phyloP scores from a whole-genome alignment of 441 rosid genomes.

The Adansonia madagascariensis region DNA sequence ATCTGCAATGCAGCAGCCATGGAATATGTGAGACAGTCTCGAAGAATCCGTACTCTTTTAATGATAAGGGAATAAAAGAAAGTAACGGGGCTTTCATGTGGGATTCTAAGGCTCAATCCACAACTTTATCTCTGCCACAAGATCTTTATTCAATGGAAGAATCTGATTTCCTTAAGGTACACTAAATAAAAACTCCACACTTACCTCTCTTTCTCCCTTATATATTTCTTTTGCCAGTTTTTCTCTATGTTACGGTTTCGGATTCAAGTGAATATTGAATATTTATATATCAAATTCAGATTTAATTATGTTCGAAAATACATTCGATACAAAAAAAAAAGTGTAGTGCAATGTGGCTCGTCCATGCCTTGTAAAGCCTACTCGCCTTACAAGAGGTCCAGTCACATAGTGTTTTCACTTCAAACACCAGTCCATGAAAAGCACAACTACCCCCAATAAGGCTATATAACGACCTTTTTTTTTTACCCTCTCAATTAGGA shows the following conservation, averaged over 20 bases:
- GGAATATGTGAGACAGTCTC: constrained; percentile 45
- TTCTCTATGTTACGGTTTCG: no score
- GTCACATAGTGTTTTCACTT: constrained; percentile 31
- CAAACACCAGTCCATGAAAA: constrained; percentile 14
- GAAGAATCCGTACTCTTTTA: constrained; percentile 37
- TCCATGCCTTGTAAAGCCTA: background rate
- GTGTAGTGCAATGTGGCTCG: no score
- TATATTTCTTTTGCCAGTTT: background rate
- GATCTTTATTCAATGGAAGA: constrained; percentile 30
- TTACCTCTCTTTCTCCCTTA: background rate
- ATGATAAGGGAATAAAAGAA: constrained; percentile 42
- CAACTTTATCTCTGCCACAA: constrained; percentile 34
- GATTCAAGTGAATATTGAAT: no score
- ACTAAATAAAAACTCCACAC: no score
- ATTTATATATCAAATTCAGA: no score
- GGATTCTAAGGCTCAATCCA: constrained; percentile 29
- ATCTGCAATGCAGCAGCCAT: constrained; percentile 48
- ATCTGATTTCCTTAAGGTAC: constrained; percentile 53
- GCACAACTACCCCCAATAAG: background rate
- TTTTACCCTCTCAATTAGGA: background rate
- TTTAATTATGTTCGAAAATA: no score
- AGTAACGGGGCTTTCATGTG: constrained; percentile 37
- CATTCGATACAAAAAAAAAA: no score
- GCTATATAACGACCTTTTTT: no score
- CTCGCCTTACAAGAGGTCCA: constrained; percentile 12